Conservation (phyloP, 2,329 filamentous ascomycete genomes). For the Tolypocladium ophioglossoides region DNA sequence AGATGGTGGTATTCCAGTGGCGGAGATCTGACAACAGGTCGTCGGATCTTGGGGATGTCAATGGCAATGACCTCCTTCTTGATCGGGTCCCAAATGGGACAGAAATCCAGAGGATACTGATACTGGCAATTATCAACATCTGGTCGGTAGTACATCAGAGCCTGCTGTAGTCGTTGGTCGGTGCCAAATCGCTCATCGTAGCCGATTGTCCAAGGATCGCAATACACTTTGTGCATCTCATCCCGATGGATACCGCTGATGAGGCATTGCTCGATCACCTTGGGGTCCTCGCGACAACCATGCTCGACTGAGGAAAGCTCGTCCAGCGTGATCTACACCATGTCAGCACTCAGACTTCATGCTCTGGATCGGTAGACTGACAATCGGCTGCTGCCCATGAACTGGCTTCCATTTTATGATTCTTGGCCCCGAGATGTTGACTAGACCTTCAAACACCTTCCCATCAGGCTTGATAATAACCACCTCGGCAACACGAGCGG, state of each 20-base stretch:
- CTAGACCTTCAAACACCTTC: neutral
- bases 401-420: neutral
- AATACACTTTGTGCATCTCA: constrained; percentile 89
- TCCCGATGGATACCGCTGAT: neutral
- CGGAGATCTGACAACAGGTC: neutral
- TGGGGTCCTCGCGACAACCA: neutral
- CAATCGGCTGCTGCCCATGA: neutral
- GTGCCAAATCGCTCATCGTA: constrained; percentile 85
- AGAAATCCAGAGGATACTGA: constrained; percentile 85
- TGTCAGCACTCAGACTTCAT: neutral
- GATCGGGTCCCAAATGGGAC: constrained; percentile 78
- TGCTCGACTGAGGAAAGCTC: neutral
- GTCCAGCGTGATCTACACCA: neutral
- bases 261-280: neutral
- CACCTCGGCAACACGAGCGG: neutral
- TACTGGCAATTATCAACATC: constrained; percentile 82
- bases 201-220: constrained; percentile 92
- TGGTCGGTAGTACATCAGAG: constrained; percentile 90
- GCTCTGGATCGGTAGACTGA: neutral
- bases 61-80: constrained; percentile 72
- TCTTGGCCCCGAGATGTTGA: neutral
- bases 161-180: constrained; percentile 72
- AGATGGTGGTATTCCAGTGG: neutral
- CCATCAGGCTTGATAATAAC: neutral
- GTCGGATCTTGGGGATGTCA: neutral